A percentile compares a stretch with the other conserved stretches of the same genome.
phyloP scores from a whole-genome alignment of 2,329 filamentous ascomycete genomes.

The Apiospora arundinis region DNA sequence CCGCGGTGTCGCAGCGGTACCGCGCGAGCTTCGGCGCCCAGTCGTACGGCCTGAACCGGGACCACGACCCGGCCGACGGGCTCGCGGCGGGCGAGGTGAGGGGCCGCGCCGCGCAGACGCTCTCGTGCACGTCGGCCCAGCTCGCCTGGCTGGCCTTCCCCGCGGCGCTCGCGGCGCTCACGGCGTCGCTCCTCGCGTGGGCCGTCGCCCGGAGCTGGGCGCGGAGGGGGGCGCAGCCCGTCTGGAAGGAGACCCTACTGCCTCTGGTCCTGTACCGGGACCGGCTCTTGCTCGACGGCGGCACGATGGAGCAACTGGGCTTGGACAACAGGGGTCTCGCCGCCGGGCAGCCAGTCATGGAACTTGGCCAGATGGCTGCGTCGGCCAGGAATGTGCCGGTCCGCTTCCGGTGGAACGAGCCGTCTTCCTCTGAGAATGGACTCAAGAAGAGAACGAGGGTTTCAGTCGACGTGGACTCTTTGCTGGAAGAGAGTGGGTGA shows the following conservation, averaged over 20 bases:
- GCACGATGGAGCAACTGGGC: not conserved
- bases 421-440: too few species aligned
- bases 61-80: constrained; percentile 14
- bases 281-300: not conserved
- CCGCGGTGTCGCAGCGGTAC: constrained; percentile 24
- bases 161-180: constrained; percentile 24
- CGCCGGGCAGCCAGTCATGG: not conserved
- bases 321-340: not conserved
- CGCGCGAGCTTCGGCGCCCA: constrained; percentile 28
- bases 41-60: constrained; percentile 22
- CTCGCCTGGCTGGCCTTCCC: constrained; percentile 28
- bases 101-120: constrained; percentile 26
- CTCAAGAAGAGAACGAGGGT: too few species aligned
- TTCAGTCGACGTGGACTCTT: too few species aligned
- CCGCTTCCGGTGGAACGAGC: constrained; percentile 6
- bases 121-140: constrained; percentile 27
- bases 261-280: constrained; percentile 22
- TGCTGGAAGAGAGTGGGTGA: too few species aligned
- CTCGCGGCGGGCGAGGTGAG: constrained; percentile 6
- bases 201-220: constrained; percentile 19
- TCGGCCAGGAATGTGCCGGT: not conserved
- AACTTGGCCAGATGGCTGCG: not conserved
- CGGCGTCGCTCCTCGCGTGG: constrained; percentile 27
- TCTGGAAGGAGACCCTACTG: constrained; percentile 22
- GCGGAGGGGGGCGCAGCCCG: not conserved